phyloP scores from a whole-genome alignment of 192 early-diverging fungal genomes.

The Entomortierella chlamydospora region DNA sequence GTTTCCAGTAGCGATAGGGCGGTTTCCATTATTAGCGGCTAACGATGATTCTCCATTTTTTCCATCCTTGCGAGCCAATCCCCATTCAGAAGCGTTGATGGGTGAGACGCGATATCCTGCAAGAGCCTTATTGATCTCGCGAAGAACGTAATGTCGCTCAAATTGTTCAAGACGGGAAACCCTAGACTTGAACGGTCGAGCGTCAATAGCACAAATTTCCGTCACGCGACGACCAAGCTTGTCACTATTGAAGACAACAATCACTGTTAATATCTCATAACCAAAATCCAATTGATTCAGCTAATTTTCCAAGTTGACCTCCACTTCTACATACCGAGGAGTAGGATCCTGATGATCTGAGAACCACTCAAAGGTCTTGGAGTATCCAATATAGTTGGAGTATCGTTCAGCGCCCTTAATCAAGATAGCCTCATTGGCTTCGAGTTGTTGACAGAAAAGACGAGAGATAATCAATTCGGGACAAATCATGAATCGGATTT shows the following conservation, averaged over 20 bases:
- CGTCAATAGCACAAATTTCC: slow-evolving; percentile 50
- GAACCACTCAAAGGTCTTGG: slow-evolving; percentile 49
- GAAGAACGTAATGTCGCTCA: slow-evolving; percentile 23
- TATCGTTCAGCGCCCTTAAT: slow-evolving; percentile 46
- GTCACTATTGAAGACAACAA: no score
- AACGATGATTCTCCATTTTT: not conserved
- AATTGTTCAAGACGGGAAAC: slow-evolving; percentile 43
- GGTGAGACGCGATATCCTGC: slow-evolving; percentile 33
- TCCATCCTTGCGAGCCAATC: slow-evolving; percentile 1
- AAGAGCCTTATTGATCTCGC: slow-evolving; percentile 48
- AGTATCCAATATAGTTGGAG: slow-evolving; percentile 50
- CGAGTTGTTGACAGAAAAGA: slow-evolving; percentile 25
- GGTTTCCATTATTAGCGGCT: not conserved
- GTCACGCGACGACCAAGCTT: slow-evolving; percentile 31
- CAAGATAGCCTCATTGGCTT: slow-evolving; percentile 48
- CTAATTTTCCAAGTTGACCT: not conserved
- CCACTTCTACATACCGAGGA: slow-evolving; percentile 14
- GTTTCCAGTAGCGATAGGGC: slow-evolving; percentile 51
- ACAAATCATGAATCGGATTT: slow-evolving; percentile 54
- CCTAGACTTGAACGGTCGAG: slow-evolving; percentile 42
- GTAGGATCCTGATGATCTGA: slow-evolving; percentile 36
- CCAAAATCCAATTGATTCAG: not conserved
- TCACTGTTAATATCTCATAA: no score
- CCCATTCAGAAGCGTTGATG: slow-evolving; percentile 49
- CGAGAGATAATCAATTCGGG: slow-evolving; percentile 48